Conservation (phyloP, 352 stramenopile genomes). For the Globisporangium yorkense region DNA sequence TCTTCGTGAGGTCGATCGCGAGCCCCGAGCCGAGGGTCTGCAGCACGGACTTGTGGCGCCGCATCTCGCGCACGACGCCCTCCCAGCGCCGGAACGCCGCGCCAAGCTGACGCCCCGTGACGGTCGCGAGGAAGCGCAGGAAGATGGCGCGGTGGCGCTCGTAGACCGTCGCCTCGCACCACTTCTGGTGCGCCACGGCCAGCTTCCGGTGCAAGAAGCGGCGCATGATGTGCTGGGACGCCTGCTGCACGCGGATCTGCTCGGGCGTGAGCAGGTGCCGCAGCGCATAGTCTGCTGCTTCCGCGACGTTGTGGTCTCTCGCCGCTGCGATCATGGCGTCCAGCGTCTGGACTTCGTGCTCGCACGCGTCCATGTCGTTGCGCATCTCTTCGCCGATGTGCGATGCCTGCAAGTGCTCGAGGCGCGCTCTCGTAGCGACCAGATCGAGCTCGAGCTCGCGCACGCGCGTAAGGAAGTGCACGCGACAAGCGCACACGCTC, state of each 20-base stretch:
- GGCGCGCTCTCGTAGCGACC: constrained; percentile 16
- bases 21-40: constrained; percentile 44
- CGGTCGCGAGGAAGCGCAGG: constrained; percentile 34
- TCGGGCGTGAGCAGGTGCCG: constrained; percentile 47
- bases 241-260: constrained; percentile 42
- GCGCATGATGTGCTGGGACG: constrained; percentile 35
- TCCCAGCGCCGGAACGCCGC: constrained; percentile 62
- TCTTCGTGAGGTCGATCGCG: constrained; percentile 57
- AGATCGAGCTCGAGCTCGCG: constrained; percentile 44
- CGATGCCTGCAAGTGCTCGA: constrained; percentile 35
- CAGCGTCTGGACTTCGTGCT: constrained; percentile 39
- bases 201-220: constrained; percentile 36
- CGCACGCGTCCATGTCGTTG: constrained; percentile 55
- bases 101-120: constrained; percentile 40
- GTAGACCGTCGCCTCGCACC: constrained; percentile 33
- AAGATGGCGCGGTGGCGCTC: constrained; percentile 41
- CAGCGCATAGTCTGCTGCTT: constrained; percentile 56
- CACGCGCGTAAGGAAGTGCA: constrained; percentile 38
- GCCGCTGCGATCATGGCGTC: constrained; percentile 28
- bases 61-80: constrained; percentile 26
- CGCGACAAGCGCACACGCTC: constrained; percentile 29
- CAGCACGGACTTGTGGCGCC: constrained; percentile 33
- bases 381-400: constrained; percentile 62
- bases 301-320: constrained; percentile 36
- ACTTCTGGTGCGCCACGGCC: constrained; percentile 38